Conservation (phyloP, 164 flowering plant species). For the Tinospora cordifolia region DNA sequence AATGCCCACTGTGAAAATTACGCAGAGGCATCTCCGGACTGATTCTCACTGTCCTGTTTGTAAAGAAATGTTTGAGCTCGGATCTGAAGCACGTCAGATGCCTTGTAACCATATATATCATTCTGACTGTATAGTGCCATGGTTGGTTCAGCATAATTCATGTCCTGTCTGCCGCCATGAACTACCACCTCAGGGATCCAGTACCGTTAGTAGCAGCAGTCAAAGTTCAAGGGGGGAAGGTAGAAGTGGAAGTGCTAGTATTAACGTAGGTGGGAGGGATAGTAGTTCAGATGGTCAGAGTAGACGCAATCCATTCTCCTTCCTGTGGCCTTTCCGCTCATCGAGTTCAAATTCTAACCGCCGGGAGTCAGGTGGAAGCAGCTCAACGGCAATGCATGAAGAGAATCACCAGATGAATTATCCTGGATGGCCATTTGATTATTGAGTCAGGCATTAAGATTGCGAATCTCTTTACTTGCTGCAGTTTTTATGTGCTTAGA, state of each 20-base stretch:
- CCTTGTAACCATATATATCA: conserved; percentile 80
- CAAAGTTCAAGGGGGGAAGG: conserved; percentile 25
- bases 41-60: conserved; percentile 83
- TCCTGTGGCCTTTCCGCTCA: conserved; percentile 73
- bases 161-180: conserved; percentile 91
- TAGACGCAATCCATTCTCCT: conserved; percentile 58
- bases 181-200: conserved; percentile 36
- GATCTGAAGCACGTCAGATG: conserved; percentile 65
- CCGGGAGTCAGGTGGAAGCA: conserved; percentile 35
- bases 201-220: conserved; percentile 20
- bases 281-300: conserved; percentile 26
- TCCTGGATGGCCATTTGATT: conserved; percentile 58
- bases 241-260: conserved; percentile 25
- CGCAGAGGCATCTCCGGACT: conserved; percentile 56
- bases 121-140: conserved; percentile 76
- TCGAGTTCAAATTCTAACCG: conserved; percentile 38
- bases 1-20: conserved; percentile 69
- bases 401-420: conserved; percentile 35
- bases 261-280: conserved; percentile 24
- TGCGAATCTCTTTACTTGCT: conserved; percentile 2
- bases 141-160: conserved; percentile 77
- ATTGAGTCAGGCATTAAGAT: conserved; percentile 8
- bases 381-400: conserved; percentile 31
- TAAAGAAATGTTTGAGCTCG: conserved; percentile 67
- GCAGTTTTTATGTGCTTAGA: background rate